Conservation (phyloP, 2,329 filamentous ascomycete species). For the Verticillium zaregamsianum region DNA sequence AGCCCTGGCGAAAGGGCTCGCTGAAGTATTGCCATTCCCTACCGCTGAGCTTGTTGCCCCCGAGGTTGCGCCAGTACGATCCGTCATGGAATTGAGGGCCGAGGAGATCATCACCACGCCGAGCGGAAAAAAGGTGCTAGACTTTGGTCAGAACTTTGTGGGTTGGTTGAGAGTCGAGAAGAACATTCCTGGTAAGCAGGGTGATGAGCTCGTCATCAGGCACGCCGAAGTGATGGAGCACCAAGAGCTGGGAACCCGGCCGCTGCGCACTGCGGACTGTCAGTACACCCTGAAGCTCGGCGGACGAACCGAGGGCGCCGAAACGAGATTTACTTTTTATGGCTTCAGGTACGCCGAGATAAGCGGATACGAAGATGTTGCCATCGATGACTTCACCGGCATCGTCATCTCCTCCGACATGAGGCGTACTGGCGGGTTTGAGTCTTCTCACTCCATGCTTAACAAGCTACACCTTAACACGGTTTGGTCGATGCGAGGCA, state of each 20-base stretch:
- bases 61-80: conserved; percentile 25
- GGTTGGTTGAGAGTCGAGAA: conserved; percentile 32
- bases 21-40: conserved; percentile 11
- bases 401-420: neutral
- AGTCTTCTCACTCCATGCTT: neutral
- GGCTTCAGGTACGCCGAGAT: conserved; percentile 42
- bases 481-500: neutral
- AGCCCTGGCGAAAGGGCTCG: neutral
- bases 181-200: conserved; percentile 6
- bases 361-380: conserved; percentile 23
- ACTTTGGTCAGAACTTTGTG: conserved; percentile 57
- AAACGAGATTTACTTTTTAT: conserved; percentile 47
- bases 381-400: conserved; percentile 19
- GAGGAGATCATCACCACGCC: conserved; percentile 21
- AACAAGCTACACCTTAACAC: neutral
- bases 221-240: conserved; percentile 55
- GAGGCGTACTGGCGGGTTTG: neutral
- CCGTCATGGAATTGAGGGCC: conserved; percentile 16
- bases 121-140: conserved; percentile 41
- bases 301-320: conserved; percentile 22
- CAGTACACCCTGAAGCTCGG: conserved; percentile 32
- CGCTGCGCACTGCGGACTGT: conserved; percentile 38
- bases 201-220: conserved; percentile 37
- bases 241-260: conserved; percentile 32
- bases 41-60: conserved; percentile 20